phyloP scores from a whole-genome alignment of 805 yeast genomes.

The Teunomyces stri region DNA sequence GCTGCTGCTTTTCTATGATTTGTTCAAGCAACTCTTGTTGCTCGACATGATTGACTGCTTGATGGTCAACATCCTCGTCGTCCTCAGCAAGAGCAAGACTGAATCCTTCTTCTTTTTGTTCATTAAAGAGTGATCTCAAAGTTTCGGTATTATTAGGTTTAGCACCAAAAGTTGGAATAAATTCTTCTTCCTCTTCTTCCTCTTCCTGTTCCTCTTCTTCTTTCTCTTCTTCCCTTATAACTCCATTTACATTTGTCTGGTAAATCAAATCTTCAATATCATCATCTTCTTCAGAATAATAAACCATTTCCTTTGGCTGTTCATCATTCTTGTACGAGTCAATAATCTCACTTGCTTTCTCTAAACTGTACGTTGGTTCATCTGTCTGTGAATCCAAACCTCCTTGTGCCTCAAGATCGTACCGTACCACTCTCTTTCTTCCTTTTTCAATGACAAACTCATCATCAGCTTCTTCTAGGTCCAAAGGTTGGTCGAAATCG shows the following conservation, averaged over 20 bases:
- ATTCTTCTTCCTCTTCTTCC: conserved; percentile 36
- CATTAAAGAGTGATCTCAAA: conserved; percentile 58
- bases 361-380: conserved; percentile 3
- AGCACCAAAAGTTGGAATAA: conserved; percentile 54
- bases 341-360: conserved; percentile 12
- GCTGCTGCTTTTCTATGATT: conserved; percentile 30
- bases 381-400: conserved; percentile 11
- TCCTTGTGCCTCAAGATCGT: conserved; percentile 36
- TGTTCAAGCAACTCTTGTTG: conserved; percentile 28
- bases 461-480: conserved; percentile 32
- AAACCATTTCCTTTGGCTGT: conserved; percentile 26
- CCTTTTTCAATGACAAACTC: conserved; percentile 37
- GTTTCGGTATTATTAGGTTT: conserved; percentile 52
- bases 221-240: conserved; percentile 20
- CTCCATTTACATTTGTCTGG: conserved; percentile 26
- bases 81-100: conserved; percentile 42
- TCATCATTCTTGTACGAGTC: conserved; percentile 10
- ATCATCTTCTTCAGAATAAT: conserved; percentile 39
- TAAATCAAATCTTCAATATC: conserved; percentile 30
- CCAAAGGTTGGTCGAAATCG: conserved; percentile 39
- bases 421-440: conserved; percentile 27
- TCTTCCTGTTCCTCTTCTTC: conserved; percentile 8
- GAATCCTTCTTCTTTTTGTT: conserved; percentile 17
- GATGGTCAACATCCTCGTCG: conserved; percentile 46
- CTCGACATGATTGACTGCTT: conserved; percentile 20